Percentiles rank a stretch among this genome's conserved stretches.
Evolutionary conservation across 2,329 filamentous ascomycete genomes (phyloP).

Genomic region (Colletotrichum cordylinicola): DNA sequence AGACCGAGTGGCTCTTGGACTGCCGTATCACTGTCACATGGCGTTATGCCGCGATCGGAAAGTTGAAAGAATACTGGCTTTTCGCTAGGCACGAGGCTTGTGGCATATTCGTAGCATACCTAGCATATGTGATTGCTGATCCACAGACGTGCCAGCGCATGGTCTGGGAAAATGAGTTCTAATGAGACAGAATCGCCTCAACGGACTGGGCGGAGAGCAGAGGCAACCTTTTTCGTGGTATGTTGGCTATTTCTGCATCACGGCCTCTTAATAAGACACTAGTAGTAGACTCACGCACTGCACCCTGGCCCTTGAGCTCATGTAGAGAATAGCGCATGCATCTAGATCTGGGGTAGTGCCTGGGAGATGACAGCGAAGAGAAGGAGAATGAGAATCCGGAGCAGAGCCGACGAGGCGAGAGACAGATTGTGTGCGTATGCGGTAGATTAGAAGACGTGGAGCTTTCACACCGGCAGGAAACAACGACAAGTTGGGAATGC

Average conservation of each 20-base stretch:
- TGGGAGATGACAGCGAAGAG: background rate
- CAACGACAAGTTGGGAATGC: background rate
- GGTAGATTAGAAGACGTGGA: background rate
- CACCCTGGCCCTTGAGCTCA: background rate
- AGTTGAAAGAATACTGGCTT: background rate
- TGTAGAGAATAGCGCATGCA: background rate
- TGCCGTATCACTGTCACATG: slow-evolving; percentile 2
- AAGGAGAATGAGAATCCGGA: background rate
- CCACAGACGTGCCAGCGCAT: background rate
- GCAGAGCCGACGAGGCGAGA: background rate
- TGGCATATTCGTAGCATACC: background rate
- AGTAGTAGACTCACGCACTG: background rate
- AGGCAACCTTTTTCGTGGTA: background rate
- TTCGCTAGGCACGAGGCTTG: background rate
- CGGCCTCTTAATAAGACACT: background rate
- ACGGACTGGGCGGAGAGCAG: background rate
- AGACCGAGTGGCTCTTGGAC: background rate
- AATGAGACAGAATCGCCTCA: background rate
- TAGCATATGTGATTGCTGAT: background rate
- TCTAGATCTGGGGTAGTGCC: background rate
- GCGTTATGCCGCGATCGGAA: background rate
- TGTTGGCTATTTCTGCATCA: background rate
- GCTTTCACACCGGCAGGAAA: background rate
- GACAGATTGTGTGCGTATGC: background rate
- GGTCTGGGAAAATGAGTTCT: background rate